Base-by-base conservation (phyloP, 768 basidiomycete genomes). In the Macrolepiota fuliginosa region DNA sequence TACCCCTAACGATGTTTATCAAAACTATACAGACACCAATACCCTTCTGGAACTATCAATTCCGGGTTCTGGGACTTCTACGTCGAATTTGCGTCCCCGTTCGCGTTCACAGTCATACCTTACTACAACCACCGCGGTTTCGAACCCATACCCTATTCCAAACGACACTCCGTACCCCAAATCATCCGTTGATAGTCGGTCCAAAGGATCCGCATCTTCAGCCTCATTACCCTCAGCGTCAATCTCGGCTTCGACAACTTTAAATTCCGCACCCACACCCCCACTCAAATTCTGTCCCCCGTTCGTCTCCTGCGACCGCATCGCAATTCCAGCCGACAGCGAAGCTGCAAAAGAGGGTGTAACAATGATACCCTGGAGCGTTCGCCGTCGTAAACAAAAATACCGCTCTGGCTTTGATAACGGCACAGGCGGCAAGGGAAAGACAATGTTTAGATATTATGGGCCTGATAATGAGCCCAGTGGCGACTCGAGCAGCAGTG, bases 401-500 rank as follows among this genome's bases (percentile, higher is more conserved):
- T 61, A 61, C 32, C 60, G 60, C 15, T 61, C 60, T 25, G 53
- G 60, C 0, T 61, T 61, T 39, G 60, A 61, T 11, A 54, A 17
- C 10, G 60, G 60, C 15, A 61, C 52, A 12, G 60, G 60, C 17
- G 60, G 60, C 17, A 61, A 61, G 53, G 53, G 60, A 22, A 61
- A 61, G 45, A 61, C 60, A 24, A 61, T 61, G 60, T 61, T 61
- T 61, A 61, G 60, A 54, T 61, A 61, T 35, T 61, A 61, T 55
- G 60, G 60, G 5, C 60, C 54, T 4, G 60, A 61, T 39, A 55
- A 49, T 39, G 53, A 54, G 10, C 22, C 59, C 22, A 27, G 25
- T 39, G 24, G 27, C 19, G 40, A 37, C 10, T 47, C 56, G 11
- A 13, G 49, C 17, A 25, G 11, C 58, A 40, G 15, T 17, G 40